Percentiles rank a stretch among this genome's conserved stretches.
phyloP scores from a whole-genome alignment of 306 rosid genomes.

The Gynostemma pentaphyllum region DNA sequence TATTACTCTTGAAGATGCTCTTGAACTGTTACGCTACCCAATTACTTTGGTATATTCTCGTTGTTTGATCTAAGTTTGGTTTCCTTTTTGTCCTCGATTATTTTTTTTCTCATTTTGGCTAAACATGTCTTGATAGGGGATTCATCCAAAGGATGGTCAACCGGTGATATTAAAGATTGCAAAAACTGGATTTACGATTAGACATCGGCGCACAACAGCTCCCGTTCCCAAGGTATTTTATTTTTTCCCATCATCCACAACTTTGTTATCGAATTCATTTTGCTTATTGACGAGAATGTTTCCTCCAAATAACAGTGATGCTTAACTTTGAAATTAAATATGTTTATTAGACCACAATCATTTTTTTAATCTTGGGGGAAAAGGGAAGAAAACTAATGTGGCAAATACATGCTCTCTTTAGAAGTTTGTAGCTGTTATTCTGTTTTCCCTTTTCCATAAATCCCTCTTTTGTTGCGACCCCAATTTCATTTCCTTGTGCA shows the following conservation, averaged over 20 bases:
- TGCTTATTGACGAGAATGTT: not conserved
- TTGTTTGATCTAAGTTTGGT: not conserved
- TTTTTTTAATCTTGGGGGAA: too few species aligned
- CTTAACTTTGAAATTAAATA: not conserved
- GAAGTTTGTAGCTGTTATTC: too few species aligned
- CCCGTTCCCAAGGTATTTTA: constrained; percentile 53
- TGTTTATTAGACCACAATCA: not conserved
- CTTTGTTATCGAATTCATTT: not conserved
- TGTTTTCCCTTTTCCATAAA: too few species aligned
- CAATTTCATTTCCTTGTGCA: too few species aligned
- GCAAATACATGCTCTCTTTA: too few species aligned
- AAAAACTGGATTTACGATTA: constrained; percentile 45
- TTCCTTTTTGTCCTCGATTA: not conserved
- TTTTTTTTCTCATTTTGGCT: constrained; percentile 6
- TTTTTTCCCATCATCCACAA: not conserved
- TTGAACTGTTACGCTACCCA: constrained; percentile 62
- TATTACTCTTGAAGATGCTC: constrained; percentile 57
- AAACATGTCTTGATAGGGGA: constrained; percentile 43
- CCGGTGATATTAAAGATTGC: constrained; percentile 56
- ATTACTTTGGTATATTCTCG: constrained; percentile 58
- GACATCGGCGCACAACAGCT: constrained; percentile 46
- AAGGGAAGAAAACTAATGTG: too few species aligned
- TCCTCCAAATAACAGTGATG: not conserved
- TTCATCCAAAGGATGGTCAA: constrained; percentile 73
- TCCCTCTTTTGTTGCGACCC: too few species aligned